These are phyloP conservation scores for Gyrodon lividus DNA, from an alignment of 768 basidiomycete species.

Conservation along the genomic window DNA sequence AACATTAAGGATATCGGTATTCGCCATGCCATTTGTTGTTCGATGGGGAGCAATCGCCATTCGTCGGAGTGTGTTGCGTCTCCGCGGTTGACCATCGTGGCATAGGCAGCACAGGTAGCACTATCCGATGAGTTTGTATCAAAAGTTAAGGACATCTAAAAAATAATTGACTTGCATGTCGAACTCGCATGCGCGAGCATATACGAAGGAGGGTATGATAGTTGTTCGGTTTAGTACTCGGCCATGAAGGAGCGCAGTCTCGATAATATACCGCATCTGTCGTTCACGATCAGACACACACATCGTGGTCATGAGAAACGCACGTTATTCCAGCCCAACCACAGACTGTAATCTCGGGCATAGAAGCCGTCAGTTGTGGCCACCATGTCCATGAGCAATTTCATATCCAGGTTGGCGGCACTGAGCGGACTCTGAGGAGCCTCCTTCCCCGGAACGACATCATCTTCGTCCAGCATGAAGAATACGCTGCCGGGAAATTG, in stretches of 20 bases:
- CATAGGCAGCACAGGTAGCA: conserved; percentile 39
- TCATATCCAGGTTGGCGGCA: conserved; percentile 21
- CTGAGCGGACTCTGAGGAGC: conserved; percentile 1
- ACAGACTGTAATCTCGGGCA: conserved; percentile 45
- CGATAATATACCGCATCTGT: conserved; percentile 50
- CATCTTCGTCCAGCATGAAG: conserved; percentile 9
- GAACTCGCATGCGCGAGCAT: conserved; percentile 46
- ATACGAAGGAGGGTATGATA: conserved; percentile 45
- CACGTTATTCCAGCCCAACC: conserved; percentile 53
- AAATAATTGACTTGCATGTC: conserved; percentile 20
- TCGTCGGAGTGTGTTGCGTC: conserved; percentile 39
- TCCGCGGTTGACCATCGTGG: conserved; percentile 45
- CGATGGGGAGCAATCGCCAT: conserved; percentile 39
- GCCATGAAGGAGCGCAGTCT: conserved; percentile 44
- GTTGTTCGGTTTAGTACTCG: conserved; percentile 42
- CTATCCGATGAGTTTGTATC: conserved; percentile 13
- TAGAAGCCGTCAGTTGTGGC: conserved; percentile 43
- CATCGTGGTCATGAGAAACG: neutral
- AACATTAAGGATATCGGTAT: conserved; percentile 41
- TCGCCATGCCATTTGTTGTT: conserved; percentile 36
- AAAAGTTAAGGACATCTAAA: neutral
- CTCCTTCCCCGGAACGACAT: conserved; percentile 13
- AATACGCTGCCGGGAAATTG: conserved; percentile 9
- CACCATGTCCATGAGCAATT: conserved; percentile 36
- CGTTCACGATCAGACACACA: neutral